Evolutionary conservation across 2,329 filamentous ascomycete species (phyloP), one percentile per base, ranked within the genome.

Genomic region (Aspergillus quadrilineatus): DNA sequence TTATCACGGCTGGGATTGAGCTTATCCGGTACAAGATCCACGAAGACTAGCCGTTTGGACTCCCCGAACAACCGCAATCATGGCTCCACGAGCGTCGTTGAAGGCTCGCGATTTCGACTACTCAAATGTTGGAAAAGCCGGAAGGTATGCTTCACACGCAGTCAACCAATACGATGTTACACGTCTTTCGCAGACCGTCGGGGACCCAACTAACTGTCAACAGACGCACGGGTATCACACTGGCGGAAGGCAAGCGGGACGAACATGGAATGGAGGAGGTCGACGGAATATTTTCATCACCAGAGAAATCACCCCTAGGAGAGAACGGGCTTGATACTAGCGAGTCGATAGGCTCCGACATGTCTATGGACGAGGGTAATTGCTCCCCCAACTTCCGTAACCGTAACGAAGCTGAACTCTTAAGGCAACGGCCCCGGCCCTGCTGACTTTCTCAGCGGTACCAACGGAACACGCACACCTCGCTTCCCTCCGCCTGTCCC

Each of bases 181-280:
- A 12, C 8, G 22, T 12, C 39, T 10, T 6, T 34, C 14, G 22
- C 17, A 17, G 12, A 14, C 26, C 8, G 17, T 15, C 22, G 6
- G 26, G 50, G n/a, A 14, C 14, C 39, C 34, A 12, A 44, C 39
- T 55, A 29, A 55, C 46, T 49, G 63, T 55, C 15, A 50, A 49
- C 65, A 97, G 93, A 65, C 95, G 96, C 82, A 99, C 94, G 0
- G 94, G 94, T 44, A 83, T 96, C 28, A 89, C 86, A 1, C 75
- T 97, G 32, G 85, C 86, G 67, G 90, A 96, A 54, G 90, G 90
- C 51, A 80, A 87, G 59, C 89, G 91, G 76, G 93, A 97, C 75
- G 92, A 95, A 72, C 81, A 96, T 80, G 94, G 93, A 73, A 86
- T 99, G 79, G 91, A 97, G 71, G 88, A 90, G 36, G 83, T 96